Evolutionary conservation across 2,329 filamentous ascomycete genomes (phyloP).

Genomic region (Fusarium robinianum): DNA sequence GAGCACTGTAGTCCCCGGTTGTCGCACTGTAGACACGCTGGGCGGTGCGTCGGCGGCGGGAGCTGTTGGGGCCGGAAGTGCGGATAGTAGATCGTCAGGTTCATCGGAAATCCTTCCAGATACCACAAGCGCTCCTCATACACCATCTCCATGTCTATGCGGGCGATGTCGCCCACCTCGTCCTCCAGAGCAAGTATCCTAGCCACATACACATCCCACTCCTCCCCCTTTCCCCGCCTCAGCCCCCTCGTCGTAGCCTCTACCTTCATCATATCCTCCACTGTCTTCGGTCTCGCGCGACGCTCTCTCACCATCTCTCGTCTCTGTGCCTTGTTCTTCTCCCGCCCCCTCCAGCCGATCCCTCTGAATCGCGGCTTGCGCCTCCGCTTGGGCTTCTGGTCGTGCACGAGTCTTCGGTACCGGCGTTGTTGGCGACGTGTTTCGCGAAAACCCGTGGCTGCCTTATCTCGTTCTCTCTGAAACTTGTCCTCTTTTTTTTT

Average conservation of each 20-base stretch:
- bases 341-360: too few relatives aligned
- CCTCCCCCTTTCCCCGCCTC: background rate
- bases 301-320: too few relatives aligned
- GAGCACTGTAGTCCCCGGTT: constrained; percentile 33
- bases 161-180: constrained; percentile 10
- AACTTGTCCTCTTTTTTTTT: too few relatives aligned
- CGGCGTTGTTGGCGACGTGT: too few relatives aligned
- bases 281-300: too few relatives aligned
- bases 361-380: too few relatives aligned
- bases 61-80: constrained; percentile 15
- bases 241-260: background rate
- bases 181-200: constrained; percentile 23
- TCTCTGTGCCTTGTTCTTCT: too few relatives aligned
- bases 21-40: constrained; percentile 34
- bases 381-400: too few relatives aligned
- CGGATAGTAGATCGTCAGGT: constrained; percentile 19
- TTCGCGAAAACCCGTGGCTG: too few relatives aligned
- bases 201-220: background rate
- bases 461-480: too few relatives aligned
- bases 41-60: background rate
- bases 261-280: too few relatives aligned
- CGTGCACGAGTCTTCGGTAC: too few relatives aligned
- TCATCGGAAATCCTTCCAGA: constrained; percentile 36
- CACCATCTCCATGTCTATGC: background rate
- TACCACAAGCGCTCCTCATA: constrained; percentile 26